A percentile compares a stretch with the other conserved stretches of the same genome.
These are phyloP conservation scores for Chytriomyces sp. DNA, from an alignment of 192 early-diverging fungal genomes.

Conservation along the genomic window DNA sequence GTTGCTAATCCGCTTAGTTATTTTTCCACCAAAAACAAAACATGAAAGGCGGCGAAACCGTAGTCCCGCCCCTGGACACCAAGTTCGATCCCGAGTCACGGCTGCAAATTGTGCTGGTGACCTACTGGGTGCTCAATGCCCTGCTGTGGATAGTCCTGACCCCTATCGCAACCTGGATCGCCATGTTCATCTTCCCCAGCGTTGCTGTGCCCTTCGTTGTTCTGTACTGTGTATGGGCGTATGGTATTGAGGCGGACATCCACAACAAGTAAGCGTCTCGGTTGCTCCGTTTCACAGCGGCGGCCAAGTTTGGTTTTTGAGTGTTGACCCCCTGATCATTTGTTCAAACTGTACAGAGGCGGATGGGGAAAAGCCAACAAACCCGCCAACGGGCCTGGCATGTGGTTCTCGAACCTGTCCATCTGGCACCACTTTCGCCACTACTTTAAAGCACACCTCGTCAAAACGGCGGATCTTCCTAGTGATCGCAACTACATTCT, in stretches of 20 bases:
- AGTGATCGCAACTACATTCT: slow-evolving; percentile 41
- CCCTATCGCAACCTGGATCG: slow-evolving; percentile 6
- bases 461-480: slow-evolving; percentile 39
- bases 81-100: slow-evolving; percentile 9
- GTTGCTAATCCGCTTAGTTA: no score
- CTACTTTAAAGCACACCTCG: slow-evolving; percentile 40
- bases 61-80: slow-evolving; percentile 20
- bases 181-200: slow-evolving; percentile 3
- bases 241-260: slow-evolving; percentile 23
- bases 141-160: slow-evolving; percentile 19
- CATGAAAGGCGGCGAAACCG: slow-evolving; percentile 3
- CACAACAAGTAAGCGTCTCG: slow-evolving; percentile 20
- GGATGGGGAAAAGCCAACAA: slow-evolving; percentile 29
- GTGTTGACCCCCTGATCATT: no score
- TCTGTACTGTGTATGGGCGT: slow-evolving; percentile 26
- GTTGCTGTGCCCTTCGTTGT: slow-evolving; percentile 14
- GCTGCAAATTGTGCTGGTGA: slow-evolving; percentile 19
- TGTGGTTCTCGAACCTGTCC: slow-evolving; percentile 20
- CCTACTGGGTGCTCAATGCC: slow-evolving; percentile 29
- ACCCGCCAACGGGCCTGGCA: neutral
- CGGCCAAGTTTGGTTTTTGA: no score
- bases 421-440: slow-evolving; percentile 36
- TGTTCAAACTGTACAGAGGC: neutral
- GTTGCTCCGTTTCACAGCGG: no score
- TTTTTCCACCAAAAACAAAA: no score